These are phyloP conservation scores for Mortierella sp. DNA, from an alignment of 371 early-diverging fungal species.

Conservation along the genomic window DNA sequence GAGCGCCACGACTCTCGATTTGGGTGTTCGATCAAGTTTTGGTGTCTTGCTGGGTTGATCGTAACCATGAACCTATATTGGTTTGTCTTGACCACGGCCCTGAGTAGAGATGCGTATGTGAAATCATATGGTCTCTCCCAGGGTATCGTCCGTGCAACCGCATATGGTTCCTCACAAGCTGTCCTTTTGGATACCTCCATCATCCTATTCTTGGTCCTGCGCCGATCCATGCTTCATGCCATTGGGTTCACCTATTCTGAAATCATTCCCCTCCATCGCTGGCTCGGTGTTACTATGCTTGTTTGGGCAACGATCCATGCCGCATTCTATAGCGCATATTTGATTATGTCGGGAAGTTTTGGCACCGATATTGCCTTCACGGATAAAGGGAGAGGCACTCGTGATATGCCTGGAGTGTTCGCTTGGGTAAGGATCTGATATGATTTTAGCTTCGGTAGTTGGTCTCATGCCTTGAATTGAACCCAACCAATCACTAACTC, in stretches of 20 bases:
- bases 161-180: conserved; percentile 39
- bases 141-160: conserved; percentile 21
- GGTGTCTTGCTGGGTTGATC: conserved; percentile 19
- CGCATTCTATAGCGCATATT: conserved; percentile 26
- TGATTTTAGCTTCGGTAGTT: not conserved
- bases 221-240: conserved; percentile 50
- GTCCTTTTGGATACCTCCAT: conserved; percentile 36
- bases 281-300: conserved; percentile 52
- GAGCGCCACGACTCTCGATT: conserved; percentile 42
- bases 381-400: conserved; percentile 29
- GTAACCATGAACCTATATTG: conserved; percentile 35
- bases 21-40: conserved; percentile 29
- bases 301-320: conserved; percentile 42
- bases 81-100: conserved; percentile 28
- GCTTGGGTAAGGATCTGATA: conserved; percentile 35
- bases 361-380: conserved; percentile 28
- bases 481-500: not conserved
- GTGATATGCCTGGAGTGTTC: conserved; percentile 46
- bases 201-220: conserved; percentile 47
- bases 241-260: conserved; percentile 44
- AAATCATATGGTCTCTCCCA: not conserved
- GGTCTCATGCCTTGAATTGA: not conserved
- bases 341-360: conserved; percentile 11
- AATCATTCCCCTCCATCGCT: conserved; percentile 47
- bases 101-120: conserved; percentile 8